Base-by-base conservation (phyloP, 2,329 filamentous ascomycete genomes). In the Thielaviopsis euricoi region DNA sequence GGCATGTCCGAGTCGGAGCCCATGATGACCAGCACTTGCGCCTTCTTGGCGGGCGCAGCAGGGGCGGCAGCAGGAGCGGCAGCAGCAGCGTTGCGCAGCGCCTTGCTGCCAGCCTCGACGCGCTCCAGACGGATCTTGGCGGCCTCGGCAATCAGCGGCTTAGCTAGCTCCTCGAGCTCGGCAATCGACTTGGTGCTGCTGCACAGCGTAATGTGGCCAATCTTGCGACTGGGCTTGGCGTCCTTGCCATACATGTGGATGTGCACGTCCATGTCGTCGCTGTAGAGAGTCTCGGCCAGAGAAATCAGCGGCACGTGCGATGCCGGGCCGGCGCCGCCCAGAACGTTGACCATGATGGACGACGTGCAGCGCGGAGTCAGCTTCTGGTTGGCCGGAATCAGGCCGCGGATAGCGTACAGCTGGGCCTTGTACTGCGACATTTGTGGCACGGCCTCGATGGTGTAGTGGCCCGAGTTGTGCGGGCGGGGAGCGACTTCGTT, bases 391-490 rank as follows among this genome's bases (percentile, higher is more conserved):
- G 78, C 75, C 1, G 78, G 79, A 21, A 85, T 75, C 61, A 74
- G 70, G 59, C 75, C 87, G 43, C 95, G 79, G 62, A 98, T 91
- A 1, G 91, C 83, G 60, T 85, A 81, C 10, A 97, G 80, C 67
- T 98, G 90, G 1, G 89, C 86, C 68, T 93, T 89, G 71, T 88
- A 98, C 70, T 98, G 93, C 0, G 89, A 95, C 73, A 84, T 77
- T 61, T 91, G 81, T 0, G 84, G 83, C 53, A 93, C 88, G 3
- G 88, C 87, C 73, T 98, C 91, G 63, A 97, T 97, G 2, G 87
- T 95, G 71, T 90, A 91, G 71, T 97, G 93, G 0, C 93, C 93
- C 0, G 88, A 94, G 73, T 96, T 96, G 72, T 96, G 90, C 59
- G 75, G 74, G 17, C 88, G 78, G 13, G 87, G 88, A 0, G 88